Base-by-base conservation (phyloP, 768 basidiomycete genomes). In the Coprinopsis sp. region DNA sequence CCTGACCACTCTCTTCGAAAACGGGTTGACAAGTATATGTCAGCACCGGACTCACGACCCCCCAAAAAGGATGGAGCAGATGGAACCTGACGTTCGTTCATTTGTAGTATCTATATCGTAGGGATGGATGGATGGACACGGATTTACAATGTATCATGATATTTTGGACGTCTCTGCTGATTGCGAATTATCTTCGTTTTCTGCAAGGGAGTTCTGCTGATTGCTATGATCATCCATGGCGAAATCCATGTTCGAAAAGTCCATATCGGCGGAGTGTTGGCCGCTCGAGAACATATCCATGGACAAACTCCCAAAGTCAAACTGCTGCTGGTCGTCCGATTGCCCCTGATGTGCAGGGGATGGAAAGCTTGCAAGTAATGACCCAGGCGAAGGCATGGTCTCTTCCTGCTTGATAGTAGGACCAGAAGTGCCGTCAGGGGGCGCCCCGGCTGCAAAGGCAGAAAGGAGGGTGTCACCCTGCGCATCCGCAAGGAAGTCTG, bases 1-100 rank as follows among this genome's bases (percentile, higher is more conserved):
- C 61, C 70, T 27, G 80, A 82, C 48, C 83, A 87, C 58, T 72
- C 78, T n/a, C 66, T 88, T 43, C 77, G 84, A 39, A 87, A 79
- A 64, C 81, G 71, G 56, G 54, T 88, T 48, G 81, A 82, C 47
- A 87, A 78, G 60, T 81, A 72, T 57, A 51, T 74, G 25, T 55
- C 64, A 12, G 30, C 16, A 22, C 33, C 34, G 14, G 47, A 31
- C 18, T 18, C 38, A 22, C n/a, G 29, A 13, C 22, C 43, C 7
- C n/a, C 23, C 21, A 34, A 39, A 18, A 46, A 43, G 40, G 21
- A n/a, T 12, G 40, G 40, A 12, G 25, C 22, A 6, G 47, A 49
- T 14, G 36, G 28, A 11, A 18, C 40, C 12, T 27, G 38, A 21
- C n/a, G n/a, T 10, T 13, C 25, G 14, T 21, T 19, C 13, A 16